These are phyloP conservation scores for Toxicodendron radicans DNA, from an alignment of 345 rosid species.

Conservation along the genomic window DNA sequence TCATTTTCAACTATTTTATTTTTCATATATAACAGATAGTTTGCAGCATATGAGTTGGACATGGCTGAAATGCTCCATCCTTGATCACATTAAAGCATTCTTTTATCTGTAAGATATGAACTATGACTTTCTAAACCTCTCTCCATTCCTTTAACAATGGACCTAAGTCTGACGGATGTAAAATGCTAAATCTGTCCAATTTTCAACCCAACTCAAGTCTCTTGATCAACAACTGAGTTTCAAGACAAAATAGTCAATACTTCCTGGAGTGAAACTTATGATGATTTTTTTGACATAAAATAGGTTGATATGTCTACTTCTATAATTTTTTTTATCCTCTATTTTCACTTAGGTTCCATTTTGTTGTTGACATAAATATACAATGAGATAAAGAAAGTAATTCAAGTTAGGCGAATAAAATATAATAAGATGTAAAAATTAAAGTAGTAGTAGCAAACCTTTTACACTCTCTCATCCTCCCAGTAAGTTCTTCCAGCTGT, in stretches of 20 bases:
- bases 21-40: neutral
- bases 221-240: neutral
- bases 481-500: conserved; percentile 95
- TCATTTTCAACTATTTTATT: neutral
- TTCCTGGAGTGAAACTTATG: neutral
- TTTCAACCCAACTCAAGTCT: neutral
- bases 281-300: neutral
- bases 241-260: neutral
- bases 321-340: neutral
- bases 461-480: conserved; percentile 96
- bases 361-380: neutral
- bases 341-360: neutral
- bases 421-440: neutral
- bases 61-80: neutral
- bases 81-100: neutral
- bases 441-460: conserved; percentile 36
- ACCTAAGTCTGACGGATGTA: neutral
- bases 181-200: neutral
- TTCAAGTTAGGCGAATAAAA: neutral
- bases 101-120: neutral
- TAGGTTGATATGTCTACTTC: neutral
- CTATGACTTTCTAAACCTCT: neutral
- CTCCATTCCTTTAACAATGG: neutral
- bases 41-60: neutral
- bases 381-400: neutral